Base-by-base conservation (phyloP, 108 stramenopile genomes). In the Discostella stelligeroides region DNA sequence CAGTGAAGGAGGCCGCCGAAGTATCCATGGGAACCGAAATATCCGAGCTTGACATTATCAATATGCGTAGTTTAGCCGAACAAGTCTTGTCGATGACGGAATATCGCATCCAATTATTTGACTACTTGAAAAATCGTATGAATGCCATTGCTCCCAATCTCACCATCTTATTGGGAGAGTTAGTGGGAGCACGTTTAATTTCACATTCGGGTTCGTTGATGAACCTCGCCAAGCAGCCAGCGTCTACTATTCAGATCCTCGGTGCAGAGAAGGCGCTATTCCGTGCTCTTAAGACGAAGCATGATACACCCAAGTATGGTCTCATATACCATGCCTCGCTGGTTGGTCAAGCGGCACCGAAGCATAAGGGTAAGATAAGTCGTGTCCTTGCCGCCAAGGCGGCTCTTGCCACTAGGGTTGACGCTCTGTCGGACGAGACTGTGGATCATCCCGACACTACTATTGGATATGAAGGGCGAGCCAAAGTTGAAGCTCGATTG, bases 201-300 rank as follows among this genome's bases (percentile, higher is more conserved):
- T 91, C 98, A 34, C 98, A 99, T 69, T 97, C 99, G 18, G 99
- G 99, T 64, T 93, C 91, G 12, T 84, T 99, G 30, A 95, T 99
- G 90, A 98, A 99, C 71, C 85, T 99, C 23, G 99, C 99, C 71
- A 99, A 99, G 79, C 94, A 97, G 50, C 99, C 99, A 24, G 98
- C 98, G 15, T 97, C 96, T n/a, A 99, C 98, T 4, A 95, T 99
- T 15, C 99, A 99, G 80, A 99, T 99, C 70, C 85, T 99, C 21
- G 99, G 99, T 23, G 99, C 99, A 1, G 99, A 99, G 73, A 99
- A 99, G 89, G 99, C 98, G 2, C 92, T 99, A 42, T 99, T 99
- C 92, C 96, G 99, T n/a, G 99, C 99, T 28, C 93, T 99, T 53
- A 99, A 99, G 84, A 99, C 99, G 23, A 99, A 99, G 86, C 97